A percentile compares a stretch with the other conserved stretches of the same genome.
These are phyloP conservation scores for Nitzschia sp. DNA, from an alignment of 108 stramenopile species.

Conservation along the genomic window DNA sequence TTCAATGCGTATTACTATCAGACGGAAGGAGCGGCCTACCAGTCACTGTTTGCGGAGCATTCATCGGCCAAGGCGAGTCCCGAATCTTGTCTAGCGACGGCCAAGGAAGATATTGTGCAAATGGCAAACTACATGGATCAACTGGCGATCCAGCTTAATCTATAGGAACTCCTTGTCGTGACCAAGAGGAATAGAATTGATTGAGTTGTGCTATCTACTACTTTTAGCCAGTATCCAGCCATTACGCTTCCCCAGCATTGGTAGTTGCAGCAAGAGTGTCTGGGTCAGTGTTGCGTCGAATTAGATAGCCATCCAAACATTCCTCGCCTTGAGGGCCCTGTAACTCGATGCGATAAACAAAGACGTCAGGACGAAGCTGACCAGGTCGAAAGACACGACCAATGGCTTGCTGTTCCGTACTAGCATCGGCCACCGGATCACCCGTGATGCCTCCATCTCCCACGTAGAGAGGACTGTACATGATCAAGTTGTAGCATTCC, in stretches of 20 bases:
- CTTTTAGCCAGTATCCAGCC: too few species aligned
- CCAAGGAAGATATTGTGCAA: conserved; percentile 42
- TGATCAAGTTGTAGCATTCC: conserved; percentile 72
- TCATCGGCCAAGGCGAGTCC: conserved; percentile 55
- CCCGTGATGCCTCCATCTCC: conserved; percentile 52
- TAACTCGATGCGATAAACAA: conserved; percentile 59
- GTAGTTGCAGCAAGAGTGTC: conserved; percentile 51
- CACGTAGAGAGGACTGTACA: conserved; percentile 64
- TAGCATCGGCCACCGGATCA: conserved; percentile 63
- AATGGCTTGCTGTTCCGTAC: conserved; percentile 72
- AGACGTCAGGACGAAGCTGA: conserved; percentile 52
- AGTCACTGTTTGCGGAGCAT: conserved; percentile 63
- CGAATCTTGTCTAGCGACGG: conserved; percentile 52
- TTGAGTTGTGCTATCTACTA: too few species aligned
- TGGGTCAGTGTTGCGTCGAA: conserved; percentile 59
- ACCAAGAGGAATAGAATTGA: too few species aligned
- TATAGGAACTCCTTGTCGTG: too few species aligned
- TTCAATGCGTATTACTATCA: conserved; percentile 59
- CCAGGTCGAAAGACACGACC: conserved; percentile 71
- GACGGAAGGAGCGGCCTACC: conserved; percentile 65
- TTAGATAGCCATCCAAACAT: conserved; percentile 63
- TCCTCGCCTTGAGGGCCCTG: conserved; percentile 62
- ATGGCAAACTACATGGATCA: conserved; percentile 56
- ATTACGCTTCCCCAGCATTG: conserved; percentile 55
- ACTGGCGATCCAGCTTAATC: conserved; percentile 45